Conservation (phyloP, 768 basidiomycete species). For the Phaeolepiota aurea region DNA sequence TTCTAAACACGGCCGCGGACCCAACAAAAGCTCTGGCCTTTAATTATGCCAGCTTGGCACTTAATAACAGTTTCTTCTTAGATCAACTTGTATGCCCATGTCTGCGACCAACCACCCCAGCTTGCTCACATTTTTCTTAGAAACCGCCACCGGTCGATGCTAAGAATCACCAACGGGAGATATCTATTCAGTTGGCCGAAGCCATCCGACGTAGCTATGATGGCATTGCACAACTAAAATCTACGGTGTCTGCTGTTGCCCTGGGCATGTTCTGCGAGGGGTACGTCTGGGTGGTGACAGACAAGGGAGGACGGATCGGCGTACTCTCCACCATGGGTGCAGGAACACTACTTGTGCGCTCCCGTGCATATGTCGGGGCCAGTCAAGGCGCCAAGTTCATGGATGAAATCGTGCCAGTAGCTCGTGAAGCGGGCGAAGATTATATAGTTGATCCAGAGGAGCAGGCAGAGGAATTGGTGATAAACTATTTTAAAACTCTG, state of each 20-base stretch:
- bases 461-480: background rate
- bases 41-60: constrained; percentile 85
- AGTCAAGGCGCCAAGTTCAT: background rate
- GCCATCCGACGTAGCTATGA: constrained; percentile 48
- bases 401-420: background rate
- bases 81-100: constrained; percentile 61
- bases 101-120: background rate
- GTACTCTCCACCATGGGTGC: constrained; percentile 84
- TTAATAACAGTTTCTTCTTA: constrained; percentile 96
- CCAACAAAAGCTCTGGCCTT: constrained; percentile 63
- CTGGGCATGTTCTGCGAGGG: constrained; percentile 74
- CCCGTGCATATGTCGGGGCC: constrained; percentile 27
- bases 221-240: constrained; percentile 60
- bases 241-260: constrained; percentile 67
- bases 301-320: constrained; percentile 48
- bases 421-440: background rate
- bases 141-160: constrained; percentile 27
- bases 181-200: constrained; percentile 20
- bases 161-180: constrained; percentile 26
- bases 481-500: background rate
- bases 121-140: constrained; percentile 15
- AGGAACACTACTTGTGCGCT: constrained; percentile 78
- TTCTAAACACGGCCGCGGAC: constrained; percentile 56
- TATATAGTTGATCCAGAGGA: background rate
- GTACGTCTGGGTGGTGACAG: constrained; percentile 84